Evolutionary conservation across 768 basidiomycete species (phyloP).

Genomic region (Termitomyces sp.): DNA sequence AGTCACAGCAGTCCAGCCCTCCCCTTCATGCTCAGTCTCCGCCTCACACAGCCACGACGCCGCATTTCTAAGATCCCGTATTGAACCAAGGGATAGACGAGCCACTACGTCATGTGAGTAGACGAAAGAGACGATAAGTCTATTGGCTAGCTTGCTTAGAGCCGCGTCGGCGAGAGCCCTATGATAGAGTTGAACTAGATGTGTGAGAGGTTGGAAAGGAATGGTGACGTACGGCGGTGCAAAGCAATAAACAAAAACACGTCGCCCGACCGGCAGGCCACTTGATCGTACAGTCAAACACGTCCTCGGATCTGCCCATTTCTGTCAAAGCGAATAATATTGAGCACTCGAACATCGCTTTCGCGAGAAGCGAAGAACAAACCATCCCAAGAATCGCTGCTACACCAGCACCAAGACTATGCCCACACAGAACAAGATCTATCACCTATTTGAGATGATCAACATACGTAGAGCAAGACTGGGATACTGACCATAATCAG

Average conservation of each 20-base stretch:
- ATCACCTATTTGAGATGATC: constrained; percentile 24
- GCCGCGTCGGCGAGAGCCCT: constrained; percentile 63
- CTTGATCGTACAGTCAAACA: constrained; percentile 67
- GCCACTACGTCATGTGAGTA: constrained; percentile 83
- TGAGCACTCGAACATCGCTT: neutral
- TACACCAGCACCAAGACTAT: constrained; percentile 82
- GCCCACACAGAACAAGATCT: constrained; percentile 73
- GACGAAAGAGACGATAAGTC: constrained; percentile 72
- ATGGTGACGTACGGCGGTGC: constrained; percentile 65
- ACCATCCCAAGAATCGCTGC: constrained; percentile 73
- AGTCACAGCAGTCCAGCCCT: constrained; percentile 51
- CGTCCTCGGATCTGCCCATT: constrained; percentile 83
- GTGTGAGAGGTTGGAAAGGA: neutral
- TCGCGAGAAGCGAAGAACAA: constrained; percentile 16
- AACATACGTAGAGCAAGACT: neutral
- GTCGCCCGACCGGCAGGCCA: constrained; percentile 63
- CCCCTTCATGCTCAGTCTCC: constrained; percentile 41
- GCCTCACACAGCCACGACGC: constrained; percentile 81
- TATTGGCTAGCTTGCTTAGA: constrained; percentile 55
- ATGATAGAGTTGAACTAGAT: neutral
- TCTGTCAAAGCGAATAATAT: constrained; percentile 37
- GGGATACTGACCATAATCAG: constrained; percentile 61
- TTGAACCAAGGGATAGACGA: constrained; percentile 71
- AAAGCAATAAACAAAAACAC: constrained; percentile 74
- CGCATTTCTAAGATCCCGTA: constrained; percentile 72